Evolutionary conservation across 345 rosid species (phyloP).

Genomic region (Murraya koenigii): DNA sequence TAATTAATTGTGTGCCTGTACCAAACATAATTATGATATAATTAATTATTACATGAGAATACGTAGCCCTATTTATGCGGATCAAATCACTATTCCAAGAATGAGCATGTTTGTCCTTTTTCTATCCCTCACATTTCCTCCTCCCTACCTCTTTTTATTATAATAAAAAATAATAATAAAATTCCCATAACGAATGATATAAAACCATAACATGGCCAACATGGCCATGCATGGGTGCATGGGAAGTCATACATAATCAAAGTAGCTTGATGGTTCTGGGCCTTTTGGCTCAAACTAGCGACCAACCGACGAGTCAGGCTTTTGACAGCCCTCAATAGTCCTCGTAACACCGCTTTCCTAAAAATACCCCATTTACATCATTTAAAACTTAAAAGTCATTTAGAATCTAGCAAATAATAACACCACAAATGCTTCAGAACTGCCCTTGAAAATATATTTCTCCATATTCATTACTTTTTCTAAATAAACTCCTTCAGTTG

Average conservation of each 20-base stretch:
- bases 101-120: slow-evolving; percentile 45
- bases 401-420: too few relatives aligned
- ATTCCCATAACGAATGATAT: neutral
- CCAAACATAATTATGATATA: neutral
- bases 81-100: slow-evolving; percentile 34
- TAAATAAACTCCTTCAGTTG: too few relatives aligned
- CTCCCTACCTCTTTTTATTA: neutral
- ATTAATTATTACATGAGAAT: slow-evolving; percentile 16
- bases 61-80: slow-evolving; percentile 27
- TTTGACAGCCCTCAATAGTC: too few relatives aligned
- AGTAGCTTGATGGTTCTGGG: neutral
- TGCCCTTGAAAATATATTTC: too few relatives aligned
- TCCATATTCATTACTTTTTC: too few relatives aligned
- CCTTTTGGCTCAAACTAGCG: neutral
- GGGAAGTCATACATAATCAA: neutral
- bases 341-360: too few relatives aligned
- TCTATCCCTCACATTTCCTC: neutral
- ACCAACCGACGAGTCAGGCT: too few relatives aligned
- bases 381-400: too few relatives aligned
- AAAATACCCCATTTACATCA: too few relatives aligned
- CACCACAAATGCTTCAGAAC: too few relatives aligned
- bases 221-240: too few relatives aligned
- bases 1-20: neutral
- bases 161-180: neutral
- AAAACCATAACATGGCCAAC: too few relatives aligned